A percentile compares a stretch with the other conserved stretches of the same genome.
Conservation (phyloP, 1,284 basidiomycete genomes). For the Cryptococcus maquisensis region DNA sequence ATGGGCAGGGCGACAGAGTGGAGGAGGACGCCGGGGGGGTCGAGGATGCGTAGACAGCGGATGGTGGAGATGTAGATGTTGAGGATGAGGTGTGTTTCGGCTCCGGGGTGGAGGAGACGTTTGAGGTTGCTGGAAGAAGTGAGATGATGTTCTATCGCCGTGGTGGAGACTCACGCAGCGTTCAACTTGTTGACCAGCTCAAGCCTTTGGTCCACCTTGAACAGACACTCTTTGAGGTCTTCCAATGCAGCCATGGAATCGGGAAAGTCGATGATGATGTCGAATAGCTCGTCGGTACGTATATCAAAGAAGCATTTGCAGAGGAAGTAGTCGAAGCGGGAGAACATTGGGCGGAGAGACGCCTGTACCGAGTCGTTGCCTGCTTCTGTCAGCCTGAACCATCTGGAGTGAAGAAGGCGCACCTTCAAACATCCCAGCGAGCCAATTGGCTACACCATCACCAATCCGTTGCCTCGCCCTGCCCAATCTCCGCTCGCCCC, state of each 20-base stretch:
- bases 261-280: constrained; percentile 91
- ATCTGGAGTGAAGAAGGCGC: constrained; percentile 4
- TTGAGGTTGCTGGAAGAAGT: constrained; percentile 62
- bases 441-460: constrained; percentile 73
- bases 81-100: constrained; percentile 88
- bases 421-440: constrained; percentile 67
- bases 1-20: constrained; percentile 90
- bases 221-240: constrained; percentile 62
- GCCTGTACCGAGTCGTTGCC: constrained; percentile 29
- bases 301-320: constrained; percentile 82
- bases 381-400: neutral
- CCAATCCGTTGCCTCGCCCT: constrained; percentile 68
- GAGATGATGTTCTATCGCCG: neutral
- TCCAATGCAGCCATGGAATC: constrained; percentile 80
- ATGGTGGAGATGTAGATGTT: constrained; percentile 93
- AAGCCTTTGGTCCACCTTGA: constrained; percentile 38
- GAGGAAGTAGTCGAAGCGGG: constrained; percentile 84
- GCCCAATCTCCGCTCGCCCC: constrained; percentile 64
- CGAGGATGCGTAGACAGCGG: constrained; percentile 80
- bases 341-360: constrained; percentile 74
- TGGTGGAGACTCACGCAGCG: constrained; percentile 32
- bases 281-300: constrained; percentile 84
- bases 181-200: constrained; percentile 44
- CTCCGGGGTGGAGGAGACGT: constrained; percentile 90
- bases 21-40: constrained; percentile 85